Conservation (phyloP, 345 rosid genomes). For the Turritis glabra region DNA sequence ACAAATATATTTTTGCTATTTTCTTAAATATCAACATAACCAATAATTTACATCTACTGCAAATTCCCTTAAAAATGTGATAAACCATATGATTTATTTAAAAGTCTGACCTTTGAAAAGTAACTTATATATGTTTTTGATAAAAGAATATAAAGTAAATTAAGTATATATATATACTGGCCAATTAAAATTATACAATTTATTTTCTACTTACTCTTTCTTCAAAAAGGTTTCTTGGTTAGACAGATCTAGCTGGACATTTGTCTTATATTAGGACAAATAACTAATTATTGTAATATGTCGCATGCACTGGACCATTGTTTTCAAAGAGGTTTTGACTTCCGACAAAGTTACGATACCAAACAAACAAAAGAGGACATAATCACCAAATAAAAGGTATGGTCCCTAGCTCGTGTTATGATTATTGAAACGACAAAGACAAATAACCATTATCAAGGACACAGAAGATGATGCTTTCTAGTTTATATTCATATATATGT, state of each 20-base stretch:
- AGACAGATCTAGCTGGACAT: background rate
- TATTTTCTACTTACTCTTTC: background rate
- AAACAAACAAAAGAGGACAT: constrained; percentile 15
- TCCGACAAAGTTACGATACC: background rate
- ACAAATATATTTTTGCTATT: background rate
- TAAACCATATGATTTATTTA: background rate
- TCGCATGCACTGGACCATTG: constrained; percentile 19
- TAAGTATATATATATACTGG: background rate
- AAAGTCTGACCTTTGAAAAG: background rate
- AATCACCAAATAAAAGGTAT: constrained; percentile 16
- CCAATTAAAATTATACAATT: background rate
- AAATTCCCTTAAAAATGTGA: background rate
- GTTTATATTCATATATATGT: background rate
- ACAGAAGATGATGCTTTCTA: background rate
- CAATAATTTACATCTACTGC: background rate
- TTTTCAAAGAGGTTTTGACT: constrained; percentile 18
- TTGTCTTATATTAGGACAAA: background rate
- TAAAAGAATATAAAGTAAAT: no score
- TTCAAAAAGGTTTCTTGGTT: background rate
- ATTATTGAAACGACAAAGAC: constrained; percentile 16
- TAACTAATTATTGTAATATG: constrained; percentile 6
- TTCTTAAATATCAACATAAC: background rate
- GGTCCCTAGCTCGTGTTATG: background rate
- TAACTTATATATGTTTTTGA: no score
- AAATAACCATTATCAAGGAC: background rate